phyloP scores from a whole-genome alignment of 495 filamentous ascomycete genomes.

The Umbilicaria muhlenbergii region DNA sequence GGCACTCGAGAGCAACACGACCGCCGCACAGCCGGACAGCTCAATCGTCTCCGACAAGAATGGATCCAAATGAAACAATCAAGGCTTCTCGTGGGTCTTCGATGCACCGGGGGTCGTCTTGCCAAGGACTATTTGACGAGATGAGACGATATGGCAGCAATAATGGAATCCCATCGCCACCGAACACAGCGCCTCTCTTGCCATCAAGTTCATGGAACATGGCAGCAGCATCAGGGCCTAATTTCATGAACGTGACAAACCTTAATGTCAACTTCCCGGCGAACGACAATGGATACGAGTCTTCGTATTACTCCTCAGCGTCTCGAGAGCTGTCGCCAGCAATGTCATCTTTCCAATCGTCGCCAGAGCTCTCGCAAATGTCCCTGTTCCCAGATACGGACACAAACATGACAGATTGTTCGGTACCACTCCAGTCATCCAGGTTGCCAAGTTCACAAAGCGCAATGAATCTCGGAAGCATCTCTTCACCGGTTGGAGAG shows the following conservation, averaged over 20 bases:
- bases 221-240: conserved; percentile 31
- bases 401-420: not conserved
- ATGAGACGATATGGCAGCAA: conserved; percentile 15
- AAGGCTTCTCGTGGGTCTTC: conserved; percentile 20
- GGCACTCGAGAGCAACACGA: conserved; percentile 19
- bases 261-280: conserved; percentile 35
- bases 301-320: conserved; percentile 24
- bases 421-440: conserved; percentile 1
- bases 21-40: conserved; percentile 5
- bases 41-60: conserved; percentile 11
- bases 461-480: not conserved
- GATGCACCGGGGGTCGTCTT: conserved; percentile 33
- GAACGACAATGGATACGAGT: conserved; percentile 29
- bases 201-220: conserved; percentile 24
- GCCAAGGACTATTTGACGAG: conserved; percentile 22
- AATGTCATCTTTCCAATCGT: conserved; percentile 29
- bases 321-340: conserved; percentile 25
- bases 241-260: conserved; percentile 39
- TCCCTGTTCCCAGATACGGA: conserved; percentile 17
- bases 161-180: conserved; percentile 33
- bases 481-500: conserved; percentile 19
- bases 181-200: conserved; percentile 23
- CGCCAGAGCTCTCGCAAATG: conserved; percentile 31
- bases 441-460: conserved; percentile 4
- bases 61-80: conserved; percentile 16